Conservation (phyloP, 176 grass and related monocot species). For the Musa troglodytarum region DNA sequence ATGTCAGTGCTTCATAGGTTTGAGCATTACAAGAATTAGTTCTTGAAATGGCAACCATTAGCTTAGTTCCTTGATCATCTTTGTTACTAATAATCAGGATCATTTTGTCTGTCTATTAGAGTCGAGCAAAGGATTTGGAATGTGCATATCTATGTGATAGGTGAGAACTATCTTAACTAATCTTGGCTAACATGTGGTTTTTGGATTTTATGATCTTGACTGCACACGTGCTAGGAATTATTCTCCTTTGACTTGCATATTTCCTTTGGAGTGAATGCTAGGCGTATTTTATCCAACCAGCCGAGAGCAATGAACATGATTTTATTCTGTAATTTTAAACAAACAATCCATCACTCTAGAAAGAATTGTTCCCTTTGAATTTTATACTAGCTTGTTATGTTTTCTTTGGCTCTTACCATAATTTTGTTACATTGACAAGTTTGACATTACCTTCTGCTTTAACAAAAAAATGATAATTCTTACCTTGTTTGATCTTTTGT, state of each 20-base stretch:
- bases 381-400: neutral
- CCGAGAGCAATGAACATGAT: constrained; percentile 24
- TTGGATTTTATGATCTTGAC: constrained; percentile 14
- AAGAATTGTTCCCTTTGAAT: constrained; percentile 9
- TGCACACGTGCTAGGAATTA: constrained; percentile 22
- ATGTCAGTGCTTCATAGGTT: too few relatives aligned
- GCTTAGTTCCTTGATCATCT: neutral
- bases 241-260: constrained; percentile 26
- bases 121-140: neutral
- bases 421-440: neutral
- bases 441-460: neutral
- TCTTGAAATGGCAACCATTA: too few relatives aligned
- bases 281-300: constrained; percentile 26
- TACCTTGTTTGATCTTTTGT: constrained; percentile 2
- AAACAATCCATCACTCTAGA: constrained; percentile 7
- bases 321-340: constrained; percentile 15
- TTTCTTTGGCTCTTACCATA: neutral
- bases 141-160: neutral
- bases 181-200: neutral
- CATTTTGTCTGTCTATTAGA: neutral
- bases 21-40: too few relatives aligned
- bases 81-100: too few relatives aligned
- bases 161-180: neutral
- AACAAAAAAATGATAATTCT: neutral
- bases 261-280: constrained; percentile 18